Percentiles rank a stretch among this genome's conserved stretches.
Conservation (phyloP, 345 rosid genomes). For the Acer saccharum region DNA sequence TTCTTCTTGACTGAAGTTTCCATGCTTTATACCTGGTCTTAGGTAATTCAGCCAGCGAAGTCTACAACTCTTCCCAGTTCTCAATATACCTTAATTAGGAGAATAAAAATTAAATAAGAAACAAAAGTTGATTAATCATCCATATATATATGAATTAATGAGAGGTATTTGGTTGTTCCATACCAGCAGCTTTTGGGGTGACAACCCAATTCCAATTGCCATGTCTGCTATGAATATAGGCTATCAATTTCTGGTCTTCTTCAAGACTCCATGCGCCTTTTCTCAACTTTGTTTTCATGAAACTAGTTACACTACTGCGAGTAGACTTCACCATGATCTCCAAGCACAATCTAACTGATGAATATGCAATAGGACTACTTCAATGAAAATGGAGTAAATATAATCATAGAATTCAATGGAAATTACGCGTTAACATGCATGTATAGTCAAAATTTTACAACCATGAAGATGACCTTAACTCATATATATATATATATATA, state of each 20-base stretch:
- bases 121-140: too few relatives aligned
- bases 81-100: background rate
- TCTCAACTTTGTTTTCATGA: slow-evolving; percentile 7
- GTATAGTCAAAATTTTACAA: too few relatives aligned
- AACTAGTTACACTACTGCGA: too few relatives aligned
- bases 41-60: slow-evolving; percentile 69
- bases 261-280: slow-evolving; percentile 41
- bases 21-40: slow-evolving; percentile 53
- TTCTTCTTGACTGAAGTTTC: slow-evolving; percentile 53
- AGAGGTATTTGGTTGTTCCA: background rate
- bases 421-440: too few relatives aligned
- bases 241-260: slow-evolving; percentile 37
- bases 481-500: too few relatives aligned
- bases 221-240: slow-evolving; percentile 30
- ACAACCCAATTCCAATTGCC: slow-evolving; percentile 44
- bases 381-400: too few relatives aligned
- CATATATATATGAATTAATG: too few relatives aligned
- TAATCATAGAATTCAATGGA: too few relatives aligned
- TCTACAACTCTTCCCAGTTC: slow-evolving; percentile 72
- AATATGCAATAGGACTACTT: too few relatives aligned
- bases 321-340: slow-evolving; percentile 15
- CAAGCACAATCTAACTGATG: too few relatives aligned
- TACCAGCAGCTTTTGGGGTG: slow-evolving; percentile 33
- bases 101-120: too few relatives aligned
- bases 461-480: too few relatives aligned